phyloP scores from a whole-genome alignment of 768 basidiomycete species.

The Paxillus involutus region DNA sequence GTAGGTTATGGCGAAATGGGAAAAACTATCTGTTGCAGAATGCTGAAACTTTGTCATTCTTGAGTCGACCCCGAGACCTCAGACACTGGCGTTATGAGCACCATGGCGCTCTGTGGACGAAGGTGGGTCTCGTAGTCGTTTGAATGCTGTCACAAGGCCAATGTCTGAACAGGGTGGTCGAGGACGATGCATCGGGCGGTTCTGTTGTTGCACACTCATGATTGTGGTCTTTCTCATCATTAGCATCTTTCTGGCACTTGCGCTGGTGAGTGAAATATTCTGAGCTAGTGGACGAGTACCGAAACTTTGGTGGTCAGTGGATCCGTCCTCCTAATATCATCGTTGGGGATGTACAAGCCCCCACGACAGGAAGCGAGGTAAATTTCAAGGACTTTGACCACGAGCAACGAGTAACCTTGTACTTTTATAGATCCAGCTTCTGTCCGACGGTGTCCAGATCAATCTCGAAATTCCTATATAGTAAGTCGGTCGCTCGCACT shows the following conservation, averaged over 20 bases:
- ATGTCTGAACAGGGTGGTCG: conserved; percentile 51
- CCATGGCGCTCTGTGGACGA: conserved; percentile 69
- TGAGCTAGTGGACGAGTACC: conserved; percentile 1
- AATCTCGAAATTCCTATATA: conserved; percentile 66
- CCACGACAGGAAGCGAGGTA: conserved; percentile 47
- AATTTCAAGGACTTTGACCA: conserved; percentile 13
- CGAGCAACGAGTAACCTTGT: conserved; percentile 17
- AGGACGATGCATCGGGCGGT: conserved; percentile 60
- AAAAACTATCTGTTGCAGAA: neutral
- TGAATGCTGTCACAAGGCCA: neutral
- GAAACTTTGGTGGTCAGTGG: conserved; percentile 51
- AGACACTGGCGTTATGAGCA: conserved; percentile 54
- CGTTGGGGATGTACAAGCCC: conserved; percentile 48
- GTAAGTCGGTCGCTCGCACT: conserved; percentile 40
- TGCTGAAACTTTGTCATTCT: conserved; percentile 4
- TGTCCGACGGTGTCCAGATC: conserved; percentile 47
- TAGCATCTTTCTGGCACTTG: conserved; percentile 64
- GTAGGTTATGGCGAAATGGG: conserved; percentile 17
- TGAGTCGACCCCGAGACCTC: conserved; percentile 33
- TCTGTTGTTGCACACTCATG: conserved; percentile 77
- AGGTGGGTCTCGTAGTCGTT: conserved; percentile 35
- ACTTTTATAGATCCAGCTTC: conserved; percentile 35
- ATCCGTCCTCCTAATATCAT: conserved; percentile 68
- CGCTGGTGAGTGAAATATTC: conserved; percentile 50
- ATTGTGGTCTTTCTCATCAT: conserved; percentile 61